Evolutionary conservation across 257 asterid species (phyloP), one percentile per base, ranked within the genome.

Genomic region (Handroanthus guayacan): DNA sequence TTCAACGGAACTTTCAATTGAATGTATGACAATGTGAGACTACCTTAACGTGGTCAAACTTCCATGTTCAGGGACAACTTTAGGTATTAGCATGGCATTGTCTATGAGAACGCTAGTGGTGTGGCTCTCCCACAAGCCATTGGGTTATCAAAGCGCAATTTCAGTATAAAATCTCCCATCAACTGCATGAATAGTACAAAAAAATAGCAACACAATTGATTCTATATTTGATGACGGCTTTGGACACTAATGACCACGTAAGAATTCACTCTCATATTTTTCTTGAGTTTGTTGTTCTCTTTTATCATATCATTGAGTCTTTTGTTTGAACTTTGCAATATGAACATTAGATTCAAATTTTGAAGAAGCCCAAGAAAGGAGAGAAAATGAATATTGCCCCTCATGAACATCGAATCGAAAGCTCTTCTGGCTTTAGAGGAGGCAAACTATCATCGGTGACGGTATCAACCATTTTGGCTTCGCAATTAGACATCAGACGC

Each of bases 391-490:
- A 14, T 9, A 13, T 51, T 81, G 79, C 86, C 88, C 81, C 78
- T 84, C 86, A 84, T 84, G 67, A 84, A 67, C 43, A 5, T 57
- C 12, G 86, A 84, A 84, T 76, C 88, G 86, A 81, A 57, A 84
- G 76, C 58, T 84, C 88, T 37, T 86, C 86, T 54, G 74, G 69
- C 65, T 39, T 60, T 11, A 72, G 72, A 52, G 82, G 86, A 2
- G 84, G 79, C 79, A 84, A 79, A 17, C 18, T 66, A 6, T 76
- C 64, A 57, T 81, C 84, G 5, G 84, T 79, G 25, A 72, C 8
- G 2, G 82, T 86, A 79, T 84, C 88, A 47, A 81, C 82, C n/a
- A 84, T 76, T 57, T 80, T 81, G 74, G 86, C 86, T 51, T 84
- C 39, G 67, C 82, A 81, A 73, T 79, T 79, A 43, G 88, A 75